Evolutionary conservation across 306 rosid genomes (phyloP).

Genomic region (Citrullus amarus): DNA sequence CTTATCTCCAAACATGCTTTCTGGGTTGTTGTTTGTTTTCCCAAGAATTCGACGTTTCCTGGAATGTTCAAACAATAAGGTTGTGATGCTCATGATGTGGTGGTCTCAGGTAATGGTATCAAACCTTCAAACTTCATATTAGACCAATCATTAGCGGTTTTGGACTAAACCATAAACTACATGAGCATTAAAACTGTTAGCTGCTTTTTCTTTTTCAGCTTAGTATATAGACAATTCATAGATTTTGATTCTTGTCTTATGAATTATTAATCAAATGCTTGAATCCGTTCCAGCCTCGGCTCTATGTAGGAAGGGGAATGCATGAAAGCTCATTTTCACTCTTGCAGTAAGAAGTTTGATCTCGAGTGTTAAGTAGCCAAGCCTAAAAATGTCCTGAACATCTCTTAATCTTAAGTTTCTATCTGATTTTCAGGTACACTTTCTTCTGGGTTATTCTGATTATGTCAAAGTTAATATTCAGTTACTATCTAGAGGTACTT

Average conservation of each 20-base stretch:
- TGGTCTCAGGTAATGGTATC: conserved; percentile 81
- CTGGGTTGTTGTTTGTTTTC: conserved; percentile 58
- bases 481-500: conserved; percentile 86
- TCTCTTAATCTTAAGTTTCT: conserved; percentile 18
- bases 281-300: conserved; percentile 56
- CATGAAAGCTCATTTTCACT: conserved; percentile 76
- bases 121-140: conserved; percentile 2
- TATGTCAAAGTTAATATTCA: conserved; percentile 70
- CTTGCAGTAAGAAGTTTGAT: conserved; percentile 44
- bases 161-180: neutral
- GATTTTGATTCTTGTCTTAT: neutral
- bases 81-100: conserved; percentile 75
- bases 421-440: conserved; percentile 61
- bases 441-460: conserved; percentile 75
- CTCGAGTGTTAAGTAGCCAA: conserved; percentile 12
- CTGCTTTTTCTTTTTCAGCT: neutral
- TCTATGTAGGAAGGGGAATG: conserved; percentile 99
- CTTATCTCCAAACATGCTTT: conserved; percentile 83
- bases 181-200: neutral
- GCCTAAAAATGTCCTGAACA: conserved; percentile 14
- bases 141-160: neutral
- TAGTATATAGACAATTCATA: neutral
- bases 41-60: conserved; percentile 68
- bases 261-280: neutral
- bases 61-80: conserved; percentile 49